Evolutionary conservation across 2,329 filamentous ascomycete genomes (phyloP), one percentile per base, ranked within the genome.

Genomic region (Xylaria sp.): DNA sequence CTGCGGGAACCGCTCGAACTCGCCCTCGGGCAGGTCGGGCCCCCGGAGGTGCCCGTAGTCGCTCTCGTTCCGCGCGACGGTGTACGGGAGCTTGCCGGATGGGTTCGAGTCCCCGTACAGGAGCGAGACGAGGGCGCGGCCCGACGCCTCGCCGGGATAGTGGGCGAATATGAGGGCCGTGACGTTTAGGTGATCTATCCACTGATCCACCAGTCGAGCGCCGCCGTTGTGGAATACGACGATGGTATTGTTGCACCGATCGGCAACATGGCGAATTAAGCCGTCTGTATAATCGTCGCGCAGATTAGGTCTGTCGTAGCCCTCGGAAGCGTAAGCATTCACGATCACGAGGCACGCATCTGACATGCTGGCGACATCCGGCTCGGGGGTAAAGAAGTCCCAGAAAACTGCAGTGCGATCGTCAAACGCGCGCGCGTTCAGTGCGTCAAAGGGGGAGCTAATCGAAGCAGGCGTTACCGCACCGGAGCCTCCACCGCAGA

Each of bases 251-350:
- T 74, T 76, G 69, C 85, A 89, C 19, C 76, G 74, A 7, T 74
- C 70, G 0, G 86, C 85, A 0, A 89, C 83, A 42, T 80, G 77
- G 1, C 71, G 71, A 40, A 88, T 77, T 0, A 88, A 71, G 0
- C 69, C 71, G 57, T 89, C 85, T 1, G 82, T 85, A 48, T 83
- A 84, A 54, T 87, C 86, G 66, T 93, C 90, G 24, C 79, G 78
- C 39, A 90, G 74, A 7, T 77, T 78, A 0, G 82, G 75, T 43
- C 84, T 78, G 54, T 90, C 80, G 59, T 80, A 88, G 1, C 87
- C 89, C 71, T 96, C 91, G 1, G 88, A 85, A 1, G 88, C 84
- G 70, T 88, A 90, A 7, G 78, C 81, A 64, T 89, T 89, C 61
- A 84, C 81, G 60, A 88, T 83, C 0, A 88, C 83, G 2, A 88